phyloP scores from a whole-genome alignment of 768 basidiomycete species.

The Clathrus columnatus region DNA sequence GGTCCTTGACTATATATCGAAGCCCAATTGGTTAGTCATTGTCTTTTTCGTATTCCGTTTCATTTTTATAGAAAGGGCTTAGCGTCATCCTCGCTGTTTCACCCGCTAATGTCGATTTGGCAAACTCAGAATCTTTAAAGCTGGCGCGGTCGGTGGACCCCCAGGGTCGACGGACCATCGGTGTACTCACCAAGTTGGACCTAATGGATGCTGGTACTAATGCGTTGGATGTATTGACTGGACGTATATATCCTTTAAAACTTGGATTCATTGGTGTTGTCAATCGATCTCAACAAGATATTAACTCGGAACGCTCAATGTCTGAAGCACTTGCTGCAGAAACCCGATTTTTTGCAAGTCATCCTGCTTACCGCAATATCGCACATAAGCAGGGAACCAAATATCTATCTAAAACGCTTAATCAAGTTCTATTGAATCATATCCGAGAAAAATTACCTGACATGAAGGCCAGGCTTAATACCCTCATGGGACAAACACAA shows the following conservation, averaged over 20 bases:
- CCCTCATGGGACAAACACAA: conserved; percentile 97
- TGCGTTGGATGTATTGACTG: conserved; percentile 90
- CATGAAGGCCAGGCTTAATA: conserved; percentile 98
- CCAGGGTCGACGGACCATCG: conserved; percentile 92
- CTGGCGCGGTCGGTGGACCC: conserved; percentile 93
- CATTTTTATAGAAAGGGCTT: background rate
- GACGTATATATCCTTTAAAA: conserved; percentile 95
- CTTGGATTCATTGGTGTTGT: conserved; percentile 98
- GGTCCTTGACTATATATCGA: conserved; percentile 93
- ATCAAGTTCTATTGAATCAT: conserved; percentile 93
- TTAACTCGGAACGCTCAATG: conserved; percentile 82
- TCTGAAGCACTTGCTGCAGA: conserved; percentile 76
- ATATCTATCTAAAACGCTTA: conserved; percentile 86
- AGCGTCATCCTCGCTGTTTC: conserved; percentile 97
- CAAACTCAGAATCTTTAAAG: conserved; percentile 96
- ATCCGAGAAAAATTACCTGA: conserved; percentile 98
- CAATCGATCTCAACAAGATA: conserved; percentile 96
- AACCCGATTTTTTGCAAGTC: conserved; percentile 82
- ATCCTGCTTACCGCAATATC: conserved; percentile 89
- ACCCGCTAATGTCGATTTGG: conserved; percentile 95
- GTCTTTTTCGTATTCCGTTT: background rate
- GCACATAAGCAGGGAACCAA: conserved; percentile 97
- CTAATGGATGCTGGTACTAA: conserved; percentile 99
- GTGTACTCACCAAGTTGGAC: conserved; percentile 94
- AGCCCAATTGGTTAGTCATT: conserved; percentile 76